These are phyloP conservation scores for Taphrina betulina DNA, from an alignment of 1,139 yeast genomes.

Conservation along the genomic window DNA sequence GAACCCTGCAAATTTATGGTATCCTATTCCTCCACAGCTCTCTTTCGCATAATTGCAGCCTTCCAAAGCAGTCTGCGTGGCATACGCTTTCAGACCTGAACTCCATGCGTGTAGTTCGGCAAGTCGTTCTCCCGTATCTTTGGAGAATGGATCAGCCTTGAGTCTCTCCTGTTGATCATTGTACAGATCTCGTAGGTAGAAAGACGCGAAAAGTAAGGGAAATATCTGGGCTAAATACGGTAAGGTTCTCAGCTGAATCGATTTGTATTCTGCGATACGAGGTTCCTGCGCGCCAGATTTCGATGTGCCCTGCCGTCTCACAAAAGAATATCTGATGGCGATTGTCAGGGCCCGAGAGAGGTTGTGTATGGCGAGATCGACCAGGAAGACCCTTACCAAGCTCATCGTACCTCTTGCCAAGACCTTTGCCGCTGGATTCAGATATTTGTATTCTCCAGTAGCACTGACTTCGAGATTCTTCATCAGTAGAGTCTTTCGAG, in stretches of 20 bases:
- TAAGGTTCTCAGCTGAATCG: constrained; percentile 26
- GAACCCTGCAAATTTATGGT: constrained; percentile 29
- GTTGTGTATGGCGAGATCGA: constrained; percentile 74
- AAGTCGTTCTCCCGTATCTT: constrained; percentile 25
- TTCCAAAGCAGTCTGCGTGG: constrained; percentile 28
- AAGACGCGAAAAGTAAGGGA: constrained; percentile 70
- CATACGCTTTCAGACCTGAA: constrained; percentile 30
- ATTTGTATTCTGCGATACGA: constrained; percentile 27
- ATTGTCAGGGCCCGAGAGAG: constrained; percentile 78
- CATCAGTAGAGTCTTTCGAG: constrained; percentile 78
- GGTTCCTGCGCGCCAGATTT: constrained; percentile 23
- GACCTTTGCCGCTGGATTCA: constrained; percentile 88
- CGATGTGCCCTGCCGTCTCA: constrained; percentile 70
- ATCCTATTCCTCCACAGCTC: constrained; percentile 26
- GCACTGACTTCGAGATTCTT: constrained; percentile 71
- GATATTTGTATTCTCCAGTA: constrained; percentile 61
- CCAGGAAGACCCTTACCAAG: constrained; percentile 89
- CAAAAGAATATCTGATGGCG: constrained; percentile 84
- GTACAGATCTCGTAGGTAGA: constrained; percentile 58
- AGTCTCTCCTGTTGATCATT: constrained; percentile 51
- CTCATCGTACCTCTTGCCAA: constrained; percentile 81
- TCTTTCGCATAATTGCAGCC: constrained; percentile 28
- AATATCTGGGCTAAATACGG: constrained; percentile 52
- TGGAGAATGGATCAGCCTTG: constrained; percentile 37
- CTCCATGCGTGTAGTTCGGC: constrained; percentile 32